Evolutionary conservation across 2,329 filamentous ascomycete genomes (phyloP), one percentile per base, ranked within the genome.

Genomic region (Huntiella abstrusa): DNA sequence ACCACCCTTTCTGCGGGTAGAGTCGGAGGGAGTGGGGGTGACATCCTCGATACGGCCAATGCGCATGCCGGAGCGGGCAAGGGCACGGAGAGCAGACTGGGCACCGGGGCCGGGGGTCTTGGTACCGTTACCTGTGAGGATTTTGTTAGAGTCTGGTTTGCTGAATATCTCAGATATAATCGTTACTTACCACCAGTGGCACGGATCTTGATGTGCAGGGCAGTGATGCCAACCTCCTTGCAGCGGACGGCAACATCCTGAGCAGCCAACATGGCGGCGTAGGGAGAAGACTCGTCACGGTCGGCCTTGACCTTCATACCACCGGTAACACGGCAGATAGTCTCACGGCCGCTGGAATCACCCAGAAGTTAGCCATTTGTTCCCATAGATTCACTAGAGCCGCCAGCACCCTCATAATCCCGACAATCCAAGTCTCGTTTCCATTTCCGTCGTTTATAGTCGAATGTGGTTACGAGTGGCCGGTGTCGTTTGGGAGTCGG

Each of bases 261-360:
- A 57, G 91, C 91, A 71, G 91, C 91, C 83, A 98, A 87, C 91
- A 98, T 98, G 71, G 91, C 91, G 62, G 91, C 91, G 77, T 98
- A 98, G 61, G 91, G 91, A 58, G 91, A 96, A 62, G 88, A 96
- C 77, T 98, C 91, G 73, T 98, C 91, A 77, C 91, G 88, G 65
- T 98, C 87, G 69, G 87, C 87, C 83, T 98, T 98, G 79, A 98
- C 91, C 79, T 98, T 98, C 91, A 98, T 98, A 65, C 92, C 92
- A 74, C 92, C 91, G 62, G 92, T 98, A 59, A 98, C 88, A 84
- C 91, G 87, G 79, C 79, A 84, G 75, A 98, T 95, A 72, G 92
- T 98, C 83, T 98, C 91, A 71, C 91, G 91, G 73, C 91, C 91
- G 72, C 84, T 92, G 73, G 66, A 75, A 77, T 75, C 71, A 77